Evolutionary conservation across 352 stramenopile genomes (phyloP).

Genomic region (Globisporangium abappressorium): DNA sequence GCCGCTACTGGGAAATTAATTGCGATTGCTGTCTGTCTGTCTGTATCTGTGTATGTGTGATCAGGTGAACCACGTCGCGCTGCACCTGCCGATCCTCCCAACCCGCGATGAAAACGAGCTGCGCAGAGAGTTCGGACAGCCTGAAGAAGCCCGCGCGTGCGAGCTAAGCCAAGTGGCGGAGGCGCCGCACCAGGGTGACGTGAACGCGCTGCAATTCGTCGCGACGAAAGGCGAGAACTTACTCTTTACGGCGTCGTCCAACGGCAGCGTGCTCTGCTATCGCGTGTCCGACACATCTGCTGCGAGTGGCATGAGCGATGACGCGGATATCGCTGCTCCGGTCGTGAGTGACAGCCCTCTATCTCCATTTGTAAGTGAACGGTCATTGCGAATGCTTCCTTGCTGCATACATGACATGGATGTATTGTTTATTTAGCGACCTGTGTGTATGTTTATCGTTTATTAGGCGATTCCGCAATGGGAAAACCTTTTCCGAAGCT

Average conservation of each 20-base stretch:
- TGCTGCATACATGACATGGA: neutral
- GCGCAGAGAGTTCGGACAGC: slow-evolving; percentile 34
- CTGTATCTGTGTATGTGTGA: neutral
- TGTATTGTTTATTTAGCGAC: neutral
- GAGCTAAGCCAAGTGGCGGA: slow-evolving; percentile 49
- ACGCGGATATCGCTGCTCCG: slow-evolving; percentile 12
- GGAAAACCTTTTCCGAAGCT: slow-evolving; percentile 42
- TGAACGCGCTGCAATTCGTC: slow-evolving; percentile 63
- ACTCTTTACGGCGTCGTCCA: slow-evolving; percentile 60
- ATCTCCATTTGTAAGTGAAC: slow-evolving; percentile 13
- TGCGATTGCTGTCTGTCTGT: neutral
- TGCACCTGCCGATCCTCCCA: slow-evolving; percentile 48
- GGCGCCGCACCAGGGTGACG: slow-evolving; percentile 49
- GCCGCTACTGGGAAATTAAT: neutral
- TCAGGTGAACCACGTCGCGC: slow-evolving; percentile 46
- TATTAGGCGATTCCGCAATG: slow-evolving; percentile 49
- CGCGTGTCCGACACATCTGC: slow-evolving; percentile 28
- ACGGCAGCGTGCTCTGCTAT: slow-evolving; percentile 44
- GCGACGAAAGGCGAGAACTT: slow-evolving; percentile 38
- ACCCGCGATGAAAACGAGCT: slow-evolving; percentile 45
- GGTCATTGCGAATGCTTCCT: neutral
- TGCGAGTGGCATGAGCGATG: slow-evolving; percentile 18
- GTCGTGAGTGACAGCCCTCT: neutral
- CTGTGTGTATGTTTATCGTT: neutral
- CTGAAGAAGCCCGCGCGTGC: slow-evolving; percentile 20